These are phyloP conservation scores for Ramalina intermedia DNA, from an alignment of 495 filamentous ascomycete species.

Conservation along the genomic window DNA sequence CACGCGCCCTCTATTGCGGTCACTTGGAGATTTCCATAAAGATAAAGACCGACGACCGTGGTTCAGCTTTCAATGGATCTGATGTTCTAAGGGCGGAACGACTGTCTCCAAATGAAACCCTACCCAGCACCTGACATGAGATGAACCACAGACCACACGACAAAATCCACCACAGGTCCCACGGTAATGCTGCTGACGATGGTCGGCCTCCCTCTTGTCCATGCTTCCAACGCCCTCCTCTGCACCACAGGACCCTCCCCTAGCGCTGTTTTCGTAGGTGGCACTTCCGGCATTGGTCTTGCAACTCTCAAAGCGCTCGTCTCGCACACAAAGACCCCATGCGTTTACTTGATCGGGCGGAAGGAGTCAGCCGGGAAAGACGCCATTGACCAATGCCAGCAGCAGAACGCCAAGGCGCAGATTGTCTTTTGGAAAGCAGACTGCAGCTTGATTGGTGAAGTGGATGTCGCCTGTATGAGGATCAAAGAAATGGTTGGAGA, in stretches of 20 bases:
- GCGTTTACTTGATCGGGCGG: neutral
- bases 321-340: neutral
- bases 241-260: neutral
- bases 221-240: neutral
- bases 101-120: no score
- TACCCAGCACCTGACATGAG: no score
- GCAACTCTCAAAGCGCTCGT: neutral
- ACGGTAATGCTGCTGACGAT: neutral
- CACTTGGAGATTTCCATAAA: no score
- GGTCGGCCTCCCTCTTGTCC: neutral
- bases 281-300: constrained; percentile 14
- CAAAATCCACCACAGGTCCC: no score
- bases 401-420: neutral
- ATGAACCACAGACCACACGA: no score
- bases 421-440: neutral
- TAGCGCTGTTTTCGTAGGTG: constrained; percentile 26
- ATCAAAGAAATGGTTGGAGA: neutral
- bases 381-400: neutral
- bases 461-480: neutral
- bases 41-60: no score
- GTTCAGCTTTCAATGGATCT: no score
- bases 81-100: no score
- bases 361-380: neutral
- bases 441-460: neutral
- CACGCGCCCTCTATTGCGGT: no score